phyloP scores from a whole-genome alignment of 1,284 basidiomycete genomes.

The Tilletia indica region DNA sequence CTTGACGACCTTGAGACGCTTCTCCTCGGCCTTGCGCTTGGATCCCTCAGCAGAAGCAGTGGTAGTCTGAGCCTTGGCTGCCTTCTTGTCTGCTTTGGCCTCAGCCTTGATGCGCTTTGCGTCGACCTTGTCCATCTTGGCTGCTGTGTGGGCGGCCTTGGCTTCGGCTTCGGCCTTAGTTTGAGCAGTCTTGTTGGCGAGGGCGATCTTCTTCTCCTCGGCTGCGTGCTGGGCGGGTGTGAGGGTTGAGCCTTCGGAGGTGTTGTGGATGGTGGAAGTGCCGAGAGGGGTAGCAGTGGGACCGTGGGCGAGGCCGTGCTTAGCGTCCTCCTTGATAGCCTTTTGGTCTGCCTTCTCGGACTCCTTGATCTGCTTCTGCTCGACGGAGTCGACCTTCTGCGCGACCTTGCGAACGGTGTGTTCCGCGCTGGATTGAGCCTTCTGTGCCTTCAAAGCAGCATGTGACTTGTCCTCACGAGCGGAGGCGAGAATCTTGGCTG shows the following conservation, averaged over 20 bases:
- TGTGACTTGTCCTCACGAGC: conserved; percentile 3
- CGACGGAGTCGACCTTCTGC: not conserved
- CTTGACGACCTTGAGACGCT: conserved; percentile 7
- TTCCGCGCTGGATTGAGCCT: not conserved
- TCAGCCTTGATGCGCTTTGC: conserved; percentile 13
- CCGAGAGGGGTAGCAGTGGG: not conserved
- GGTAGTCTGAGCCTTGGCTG: not conserved
- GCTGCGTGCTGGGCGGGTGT: conserved; percentile 6
- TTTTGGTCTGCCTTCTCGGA: conserved; percentile 9
- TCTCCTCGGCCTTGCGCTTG: conserved; percentile 17
- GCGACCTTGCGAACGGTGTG: not conserved
- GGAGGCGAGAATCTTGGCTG: not conserved
- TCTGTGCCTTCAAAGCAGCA: not conserved
- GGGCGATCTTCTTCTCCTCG: conserved; percentile 4
- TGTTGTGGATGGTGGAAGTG: not conserved
- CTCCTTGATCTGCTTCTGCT: conserved; percentile 10
- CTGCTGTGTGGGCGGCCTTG: not conserved
- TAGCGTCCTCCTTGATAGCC: conserved; percentile 12
- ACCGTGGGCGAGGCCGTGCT: not conserved
- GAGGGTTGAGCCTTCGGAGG: not conserved
- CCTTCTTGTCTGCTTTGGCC: conserved; percentile 18
- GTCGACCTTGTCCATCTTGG: conserved; percentile 18
- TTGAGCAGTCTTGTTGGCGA: conserved; percentile 12
- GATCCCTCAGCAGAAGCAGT: conserved; percentile 1
- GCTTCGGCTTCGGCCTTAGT: conserved; percentile 10